Base-by-base conservation (phyloP, 768 basidiomycete genomes). In the Coprinopsis sp. region DNA sequence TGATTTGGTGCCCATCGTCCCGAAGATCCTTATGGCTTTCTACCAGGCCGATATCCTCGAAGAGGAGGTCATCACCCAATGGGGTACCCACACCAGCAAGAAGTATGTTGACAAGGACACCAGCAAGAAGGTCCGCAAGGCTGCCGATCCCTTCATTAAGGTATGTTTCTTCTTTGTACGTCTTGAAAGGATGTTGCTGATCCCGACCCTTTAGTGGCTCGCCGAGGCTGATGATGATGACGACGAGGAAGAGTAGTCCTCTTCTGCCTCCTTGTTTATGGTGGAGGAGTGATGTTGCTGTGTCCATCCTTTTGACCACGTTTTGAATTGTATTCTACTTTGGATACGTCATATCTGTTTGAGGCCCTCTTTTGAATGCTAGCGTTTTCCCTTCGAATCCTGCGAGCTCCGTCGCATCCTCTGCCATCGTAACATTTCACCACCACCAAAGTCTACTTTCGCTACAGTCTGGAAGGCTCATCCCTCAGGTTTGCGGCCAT, bases 31-130 rank as follows among this genome's bases (percentile, higher is more conserved):
- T 50, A 97, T 98, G 94, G 79, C 67, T 11, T 78, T 96, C 57
- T 99, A 97, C 64, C 93, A 98, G 64, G 78, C 72, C 31, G 96
- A 98, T 55, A 72, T 98, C 14, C 69, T 99, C 43, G 93, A 97
- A 6, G 96, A 99, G 63, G 91, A 91, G 21, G 76, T 95, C 5
- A 73, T 94, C 40, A 81, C 74, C 8, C 82, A 93, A 52, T 97
- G 93, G 95, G 93, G 93, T 7, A 95, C 91, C 3, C 93, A 95
- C 56, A 91, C 93, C 61, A 90, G 86, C 69, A 95, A 88, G 76
- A 96, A 97, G 71, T 95, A 91, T 60, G 89, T 93, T 36, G 90
- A 95, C 67, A 92, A 87, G 68, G 93, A 97, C 22, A 86, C 80
- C 37, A 89, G 87, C 65, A 98, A 97, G 80, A 93, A 82, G 68